Evolutionary conservation across 31 red algal genomes (phyloP), one percentile per base, ranked within the genome.

Genomic region (Odonthalia washingtoniensis): DNA sequence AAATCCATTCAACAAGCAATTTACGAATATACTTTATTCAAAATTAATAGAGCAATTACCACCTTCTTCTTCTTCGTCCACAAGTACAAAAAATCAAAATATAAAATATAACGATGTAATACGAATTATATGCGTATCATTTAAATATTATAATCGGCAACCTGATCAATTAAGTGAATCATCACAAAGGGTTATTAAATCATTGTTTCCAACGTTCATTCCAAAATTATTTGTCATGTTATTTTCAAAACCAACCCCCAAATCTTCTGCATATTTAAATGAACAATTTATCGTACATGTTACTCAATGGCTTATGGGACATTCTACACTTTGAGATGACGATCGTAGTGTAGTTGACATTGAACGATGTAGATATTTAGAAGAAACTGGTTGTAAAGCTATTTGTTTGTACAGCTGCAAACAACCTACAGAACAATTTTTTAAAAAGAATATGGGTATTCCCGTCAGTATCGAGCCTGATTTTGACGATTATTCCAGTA

Each of bases 391-490:
- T 27, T 96, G 94, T 46, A 77, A 87, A 34, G 86, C 87, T 24
- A 78, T 89, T 35, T 96, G 94, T 63, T 79, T 93, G 21, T 83
- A 96, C 38, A 74, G 77, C 16, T 96, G 94, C 94, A 96, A 96
- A 69, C 77, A 62, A 42, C 84, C 94, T 14, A 96, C 94, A 40
- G 86, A 96, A 82, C 42, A 52, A 35, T 96, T 96, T 80, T 89
- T 96, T 42, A 46, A 78, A 26, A 52, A 84, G 36, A 85, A 80
- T 2, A 83, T 96, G 46, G 94, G 94, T 27, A 41, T 96, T 53
- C 43, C 46, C 57, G 70, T 93, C 14, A 65, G 53, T 26, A 96
- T 96, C 38, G 89, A 96, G 80, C 94, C 94, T 14, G 64, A 97
- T 67, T 76, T 93, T 24, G 91, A 97, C 28, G 87, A 87, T 68